Conservation (phyloP, 2,329 filamentous ascomycete genomes). For the Daldinia eschscholtzii region DNA sequence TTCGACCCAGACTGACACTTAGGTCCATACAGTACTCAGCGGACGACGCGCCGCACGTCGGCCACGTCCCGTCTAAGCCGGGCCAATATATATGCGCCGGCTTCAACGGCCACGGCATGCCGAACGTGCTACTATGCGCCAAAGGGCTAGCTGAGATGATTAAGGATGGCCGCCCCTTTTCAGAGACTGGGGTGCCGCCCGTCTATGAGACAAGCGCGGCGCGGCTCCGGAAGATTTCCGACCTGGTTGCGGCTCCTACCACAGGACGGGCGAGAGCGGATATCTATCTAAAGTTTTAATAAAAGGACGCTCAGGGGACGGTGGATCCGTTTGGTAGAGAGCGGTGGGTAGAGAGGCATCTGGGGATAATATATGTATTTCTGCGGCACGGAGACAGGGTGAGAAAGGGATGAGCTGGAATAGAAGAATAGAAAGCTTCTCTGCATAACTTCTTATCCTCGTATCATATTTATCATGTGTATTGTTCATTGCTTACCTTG, state of each 20-base stretch:
- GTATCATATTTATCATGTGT: background rate
- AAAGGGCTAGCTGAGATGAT: conserved; percentile 45
- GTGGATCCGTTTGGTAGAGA: background rate
- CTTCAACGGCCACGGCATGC: conserved; percentile 48
- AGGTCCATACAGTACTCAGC: conserved; percentile 39
- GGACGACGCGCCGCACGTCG: conserved; percentile 45
- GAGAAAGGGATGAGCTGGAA: conserved; percentile 3
- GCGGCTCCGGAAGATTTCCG: conserved; percentile 38
- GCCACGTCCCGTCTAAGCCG: conserved; percentile 42
- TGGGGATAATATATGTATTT: conserved; percentile 3
- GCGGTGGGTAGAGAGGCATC: background rate
- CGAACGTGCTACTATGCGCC: conserved; percentile 46
- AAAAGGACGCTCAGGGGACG: background rate
- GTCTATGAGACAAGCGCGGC: conserved; percentile 43
- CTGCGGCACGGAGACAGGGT: conserved; percentile 1
- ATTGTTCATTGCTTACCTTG: background rate
- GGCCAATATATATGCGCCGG: conserved; percentile 46
- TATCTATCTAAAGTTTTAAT: conserved; percentile 34
- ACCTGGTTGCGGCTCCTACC: conserved; percentile 13
- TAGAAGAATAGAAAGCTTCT: background rate
- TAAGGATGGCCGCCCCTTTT: conserved; percentile 39
- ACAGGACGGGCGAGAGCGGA: conserved; percentile 28
- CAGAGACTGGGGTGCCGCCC: conserved; percentile 44
- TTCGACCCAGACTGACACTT: conserved; percentile 2
- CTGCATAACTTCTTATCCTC: background rate